Base-by-base conservation (phyloP, 2,329 filamentous ascomycete species). In the Aspergillus neoniger region DNA sequence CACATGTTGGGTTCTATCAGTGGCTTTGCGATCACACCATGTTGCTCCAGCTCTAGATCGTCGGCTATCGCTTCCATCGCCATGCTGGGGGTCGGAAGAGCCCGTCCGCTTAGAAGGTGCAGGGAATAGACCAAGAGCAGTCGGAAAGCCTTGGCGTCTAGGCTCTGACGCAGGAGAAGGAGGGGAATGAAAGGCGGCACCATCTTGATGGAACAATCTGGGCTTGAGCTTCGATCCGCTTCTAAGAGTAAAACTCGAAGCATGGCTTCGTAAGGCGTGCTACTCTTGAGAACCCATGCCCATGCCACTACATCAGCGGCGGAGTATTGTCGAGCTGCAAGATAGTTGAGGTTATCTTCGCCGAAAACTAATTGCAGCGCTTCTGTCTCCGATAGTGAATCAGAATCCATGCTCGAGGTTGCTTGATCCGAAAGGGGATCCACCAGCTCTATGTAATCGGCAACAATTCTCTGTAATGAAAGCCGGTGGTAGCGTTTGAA, bases 161-260 rank as follows among this genome's bases (percentile, higher is more conserved):
- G 68, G 49, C 75, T 64, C 19, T 68, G 64, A 30, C 79, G 77
- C 48, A 85, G 72, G 15, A 85, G 69, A 63, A 81, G 76, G 25
- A 80, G 69, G 17, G 80, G 69, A 14, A 86, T 71, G 61, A 84
- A 84, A 6, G 77, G 58, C 2, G 83, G 82, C 7, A 80, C 64
- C 39, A 57, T 66, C 43, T 57, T 63, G 9, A 58, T 41, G 23
- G 41, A 32, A 9, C 30, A 19, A 25, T 54, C 57, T 19, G 51
- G 43, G 30, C 55, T 59, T 21, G 48, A 41, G 50, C 19, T 63
- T 30, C 63, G 58, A 17, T 73, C 65, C 17, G 67, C 59, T 57
- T 75, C 72, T 21, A 77, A 58, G 5, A 65, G 52, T 50, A 74
- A 66, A 19, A 81, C 65, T 28, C 79, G 74, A 41, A 71, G 63